Percentiles rank a stretch among this genome's conserved stretches.
Conservation (phyloP, 2,329 filamentous ascomycete species). For the Monilinia fructicola region DNA sequence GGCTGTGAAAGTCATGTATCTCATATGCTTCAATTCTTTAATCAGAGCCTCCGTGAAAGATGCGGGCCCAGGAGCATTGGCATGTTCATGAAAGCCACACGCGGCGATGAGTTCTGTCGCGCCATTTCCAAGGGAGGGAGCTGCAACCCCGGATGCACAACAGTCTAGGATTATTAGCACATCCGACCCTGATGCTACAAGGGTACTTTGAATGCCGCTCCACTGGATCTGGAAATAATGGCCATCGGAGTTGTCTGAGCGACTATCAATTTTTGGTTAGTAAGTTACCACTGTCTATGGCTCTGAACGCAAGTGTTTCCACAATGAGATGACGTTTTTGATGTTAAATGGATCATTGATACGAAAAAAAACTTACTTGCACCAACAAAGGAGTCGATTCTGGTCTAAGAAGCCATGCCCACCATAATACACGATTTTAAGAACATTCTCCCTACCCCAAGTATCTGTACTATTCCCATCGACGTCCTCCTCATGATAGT, state of each 20-base stretch:
- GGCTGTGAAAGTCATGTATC: background rate
- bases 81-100: background rate
- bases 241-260: background rate
- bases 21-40: background rate
- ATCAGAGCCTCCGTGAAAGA: background rate
- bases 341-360: background rate
- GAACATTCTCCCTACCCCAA: background rate
- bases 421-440: background rate
- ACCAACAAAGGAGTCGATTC: background rate
- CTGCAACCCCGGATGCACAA: background rate
- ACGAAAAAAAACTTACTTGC: background rate
- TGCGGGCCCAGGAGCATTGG: background rate
- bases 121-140: background rate
- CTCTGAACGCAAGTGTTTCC: background rate
- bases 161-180: background rate
- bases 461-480: no score
- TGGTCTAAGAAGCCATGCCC: background rate
- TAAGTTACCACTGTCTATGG: background rate
- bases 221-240: background rate
- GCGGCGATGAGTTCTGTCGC: background rate
- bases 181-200: background rate
- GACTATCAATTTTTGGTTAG: background rate
- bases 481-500: background rate
- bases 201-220: background rate
- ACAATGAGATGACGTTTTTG: background rate